A percentile compares a stretch with the other conserved stretches of the same genome.
phyloP scores from a whole-genome alignment of 306 rosid species.

The Pterocarpus macrocarpus region DNA sequence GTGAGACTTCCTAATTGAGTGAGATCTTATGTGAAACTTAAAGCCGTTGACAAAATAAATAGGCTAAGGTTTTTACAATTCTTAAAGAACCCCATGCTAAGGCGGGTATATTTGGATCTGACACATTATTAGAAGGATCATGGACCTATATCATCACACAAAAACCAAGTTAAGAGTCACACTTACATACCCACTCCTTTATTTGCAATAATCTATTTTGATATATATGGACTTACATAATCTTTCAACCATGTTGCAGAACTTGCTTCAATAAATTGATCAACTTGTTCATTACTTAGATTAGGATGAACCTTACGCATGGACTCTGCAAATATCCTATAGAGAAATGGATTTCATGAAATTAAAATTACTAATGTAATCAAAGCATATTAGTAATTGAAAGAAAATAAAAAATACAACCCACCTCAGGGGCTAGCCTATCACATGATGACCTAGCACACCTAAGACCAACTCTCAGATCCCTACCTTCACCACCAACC shows the following conservation, averaged over 20 bases:
- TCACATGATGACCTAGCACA: too few species aligned
- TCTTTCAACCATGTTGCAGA: not conserved
- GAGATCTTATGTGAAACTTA: not conserved
- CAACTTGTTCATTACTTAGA: not conserved
- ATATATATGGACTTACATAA: not conserved
- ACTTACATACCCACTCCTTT: too few species aligned
- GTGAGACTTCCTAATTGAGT: not conserved
- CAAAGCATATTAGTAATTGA: too few species aligned
- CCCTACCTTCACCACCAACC: too few species aligned
- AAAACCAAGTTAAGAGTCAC: not conserved
- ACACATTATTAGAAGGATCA: not conserved
- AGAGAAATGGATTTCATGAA: not conserved
- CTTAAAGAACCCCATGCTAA: not conserved
- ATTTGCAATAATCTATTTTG: too few species aligned
- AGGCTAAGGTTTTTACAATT: not conserved
- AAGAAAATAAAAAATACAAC: too few species aligned
- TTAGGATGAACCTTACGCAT: not conserved
- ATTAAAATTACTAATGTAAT: too few species aligned
- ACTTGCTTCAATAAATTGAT: not conserved
- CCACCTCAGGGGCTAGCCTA: too few species aligned
- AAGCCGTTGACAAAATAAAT: not conserved
- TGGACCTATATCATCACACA: too few species aligned
- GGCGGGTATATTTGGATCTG: not conserved
- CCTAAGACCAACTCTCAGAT: too few species aligned
- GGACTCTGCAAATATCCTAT: not conserved